Percentiles rank a stretch among this genome's conserved stretches.
Conservation (phyloP, 2,329 filamentous ascomycete species). For the Verticillium longisporum region DNA sequence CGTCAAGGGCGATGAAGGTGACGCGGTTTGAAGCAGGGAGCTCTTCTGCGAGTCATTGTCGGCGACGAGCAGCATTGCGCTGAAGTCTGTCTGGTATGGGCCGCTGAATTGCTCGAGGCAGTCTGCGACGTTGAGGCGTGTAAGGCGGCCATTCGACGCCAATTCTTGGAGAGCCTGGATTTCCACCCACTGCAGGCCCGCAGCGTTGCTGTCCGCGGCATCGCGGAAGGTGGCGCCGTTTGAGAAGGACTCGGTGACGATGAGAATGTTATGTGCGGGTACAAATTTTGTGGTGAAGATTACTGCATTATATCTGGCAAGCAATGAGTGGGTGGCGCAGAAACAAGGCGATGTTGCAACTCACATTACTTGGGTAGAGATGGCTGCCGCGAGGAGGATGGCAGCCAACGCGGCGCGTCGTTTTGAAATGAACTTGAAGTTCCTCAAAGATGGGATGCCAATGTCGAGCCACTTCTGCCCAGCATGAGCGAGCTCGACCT, state of each 20-base stretch:
- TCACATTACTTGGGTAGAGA: conserved; percentile 43
- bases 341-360: conserved; percentile 8
- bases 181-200: conserved; percentile 23
- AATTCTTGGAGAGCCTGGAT: conserved; percentile 26
- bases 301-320: conserved; percentile 43
- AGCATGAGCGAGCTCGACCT: conserved; percentile 39
- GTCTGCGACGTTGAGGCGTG: conserved; percentile 20
- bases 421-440: conserved; percentile 35
- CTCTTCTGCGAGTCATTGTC: conserved; percentile 14
- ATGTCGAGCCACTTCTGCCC: conserved; percentile 44
- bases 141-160: conserved; percentile 19
- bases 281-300: conserved; percentile 33
- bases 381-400: conserved; percentile 32
- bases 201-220: conserved; percentile 23
- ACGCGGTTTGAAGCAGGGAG: conserved; percentile 26
- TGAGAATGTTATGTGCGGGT: conserved; percentile 21
- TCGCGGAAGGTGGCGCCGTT: conserved; percentile 29
- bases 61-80: conserved; percentile 26
- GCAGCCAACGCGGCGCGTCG: conserved; percentile 30
- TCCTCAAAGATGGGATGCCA: conserved; percentile 45
- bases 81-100: conserved; percentile 23
- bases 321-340: neutral
- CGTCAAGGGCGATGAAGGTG: conserved; percentile 16
- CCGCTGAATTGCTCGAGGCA: conserved; percentile 25
- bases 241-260: conserved; percentile 28